Evolutionary conservation across 768 basidiomycete genomes (phyloP).

Genomic region (Kwoniella europaea): DNA sequence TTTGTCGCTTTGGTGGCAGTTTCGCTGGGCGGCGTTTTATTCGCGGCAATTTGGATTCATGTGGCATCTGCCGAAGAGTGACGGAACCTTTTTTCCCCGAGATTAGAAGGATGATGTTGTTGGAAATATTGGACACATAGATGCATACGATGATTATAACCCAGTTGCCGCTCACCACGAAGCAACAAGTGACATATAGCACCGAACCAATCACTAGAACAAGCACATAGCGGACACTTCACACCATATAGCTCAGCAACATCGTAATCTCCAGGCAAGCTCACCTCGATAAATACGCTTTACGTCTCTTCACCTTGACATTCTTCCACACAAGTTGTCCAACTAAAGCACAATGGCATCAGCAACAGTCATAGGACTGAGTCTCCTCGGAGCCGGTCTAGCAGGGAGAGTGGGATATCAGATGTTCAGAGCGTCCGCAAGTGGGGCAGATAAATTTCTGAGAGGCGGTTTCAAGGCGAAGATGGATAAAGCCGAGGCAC

Average conservation of each 20-base stretch:
- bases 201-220: no score
- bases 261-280: no score
- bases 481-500: conserved; percentile 95
- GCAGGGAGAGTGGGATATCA: conserved; percentile 51
- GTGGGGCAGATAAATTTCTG: conserved; percentile 78
- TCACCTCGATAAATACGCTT: not conserved
- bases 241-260: not conserved
- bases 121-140: not conserved
- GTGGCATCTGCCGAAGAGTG: conserved; percentile 16
- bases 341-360: conserved; percentile 44
- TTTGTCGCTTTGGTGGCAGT: conserved; percentile 30
- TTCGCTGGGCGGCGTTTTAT: conserved; percentile 20
- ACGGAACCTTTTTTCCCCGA: conserved; percentile 9
- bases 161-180: not conserved
- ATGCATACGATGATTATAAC: not conserved
- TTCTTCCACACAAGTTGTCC: not conserved
- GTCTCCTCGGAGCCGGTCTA: conserved; percentile 54
- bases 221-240: not conserved
- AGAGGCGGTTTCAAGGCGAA: conserved; percentile 93
- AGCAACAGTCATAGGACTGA: conserved; percentile 51
- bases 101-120: not conserved
- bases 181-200: not conserved
- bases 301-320: not conserved
- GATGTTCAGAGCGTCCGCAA: conserved; percentile 34
- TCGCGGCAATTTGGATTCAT: conserved; percentile 2